Evolutionary conservation across 1,139 yeast species (phyloP), one percentile per base, ranked within the genome.

Genomic region (Zygosaccharomyces pseudobailii): DNA sequence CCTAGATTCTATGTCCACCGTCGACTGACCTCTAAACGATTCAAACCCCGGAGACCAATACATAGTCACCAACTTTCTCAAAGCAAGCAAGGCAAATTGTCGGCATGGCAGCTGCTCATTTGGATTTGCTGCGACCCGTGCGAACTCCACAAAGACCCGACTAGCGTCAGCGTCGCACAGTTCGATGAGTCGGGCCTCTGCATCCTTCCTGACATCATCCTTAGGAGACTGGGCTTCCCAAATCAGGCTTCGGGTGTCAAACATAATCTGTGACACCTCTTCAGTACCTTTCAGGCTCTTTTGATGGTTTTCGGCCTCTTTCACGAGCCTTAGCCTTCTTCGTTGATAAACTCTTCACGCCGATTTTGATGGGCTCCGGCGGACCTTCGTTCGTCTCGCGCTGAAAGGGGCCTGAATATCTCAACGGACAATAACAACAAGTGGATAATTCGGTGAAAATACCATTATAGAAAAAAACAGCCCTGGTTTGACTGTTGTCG

Each of bases 41-140:
- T 79, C 83, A 63, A 89, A 89, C 0, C 87, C 96, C 23, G 90
- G 78, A 23, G 92, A 82, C 98, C 98, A 90, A 58, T 76, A 81
- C 55, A 75, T 72, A 0, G 90, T 85, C 1, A 88, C 84, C 22
- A 84, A 65, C 48, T 85, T 71, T 59, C 87, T 83, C 53, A 88
- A 65, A 53, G 87, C 82, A 32, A 88, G 68, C 36, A 90, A 64
- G 5, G 90, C 79, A 31, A 89, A 73, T 63, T 88, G 96, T 53
- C 83, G 72, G 8, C 59, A 46, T 0, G 66, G 35, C 5, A 61
- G 36, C 10, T 51, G 33, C 2, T 40, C n/a, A 2, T 45, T 31
- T 2, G 40, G 13, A 28, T 57, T 42, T 6, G 53, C 21, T 3
- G 70, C 68, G 4, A 68, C 51, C 9, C 52, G 41, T 6, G 63